phyloP scores from a whole-genome alignment of 176 grass and related monocot genomes.

The Saccharum officinarum region DNA sequence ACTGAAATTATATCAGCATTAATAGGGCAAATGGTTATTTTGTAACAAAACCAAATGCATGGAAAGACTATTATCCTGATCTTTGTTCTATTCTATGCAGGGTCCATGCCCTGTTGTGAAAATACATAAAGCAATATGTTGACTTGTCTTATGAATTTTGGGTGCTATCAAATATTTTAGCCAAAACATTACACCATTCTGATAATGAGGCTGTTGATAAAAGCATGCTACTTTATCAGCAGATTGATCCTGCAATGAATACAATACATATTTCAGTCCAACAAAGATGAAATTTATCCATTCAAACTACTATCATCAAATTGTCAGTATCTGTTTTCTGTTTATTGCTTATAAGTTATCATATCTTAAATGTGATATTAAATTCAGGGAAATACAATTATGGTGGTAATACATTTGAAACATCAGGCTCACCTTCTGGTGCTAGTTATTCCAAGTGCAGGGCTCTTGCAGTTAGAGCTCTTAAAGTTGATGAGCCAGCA shows the following conservation, averaged over 20 bases:
- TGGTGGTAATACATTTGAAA: conserved; percentile 62
- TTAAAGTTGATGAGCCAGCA: conserved; percentile 75
- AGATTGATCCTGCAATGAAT: conserved; percentile 3
- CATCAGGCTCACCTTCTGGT: conserved; percentile 66
- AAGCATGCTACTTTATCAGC: conserved; percentile 14
- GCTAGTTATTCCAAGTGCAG: conserved; percentile 83
- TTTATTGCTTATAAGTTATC: neutral
- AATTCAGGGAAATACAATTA: conserved; percentile 74
- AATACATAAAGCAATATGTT: conserved; percentile 19
- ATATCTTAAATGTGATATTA: conserved; percentile 15
- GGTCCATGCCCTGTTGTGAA: conserved; percentile 10
- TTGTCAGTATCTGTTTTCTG: neutral
- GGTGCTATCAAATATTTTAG: neutral
- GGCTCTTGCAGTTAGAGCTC: conserved; percentile 67
- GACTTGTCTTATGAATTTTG: conserved; percentile 8
- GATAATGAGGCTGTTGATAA: conserved; percentile 5
- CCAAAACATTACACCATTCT: neutral
- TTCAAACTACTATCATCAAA: neutral
- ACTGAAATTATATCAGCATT: conserved; percentile 13
- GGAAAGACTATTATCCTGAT: conserved; percentile 12
- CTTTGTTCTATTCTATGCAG: neutral
- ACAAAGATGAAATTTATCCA: neutral
- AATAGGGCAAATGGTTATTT: conserved; percentile 13
- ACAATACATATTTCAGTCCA: conserved; percentile 16
- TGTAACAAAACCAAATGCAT: neutral